Conservation (phyloP, 345 rosid genomes). For the Gossypium thurberi region DNA sequence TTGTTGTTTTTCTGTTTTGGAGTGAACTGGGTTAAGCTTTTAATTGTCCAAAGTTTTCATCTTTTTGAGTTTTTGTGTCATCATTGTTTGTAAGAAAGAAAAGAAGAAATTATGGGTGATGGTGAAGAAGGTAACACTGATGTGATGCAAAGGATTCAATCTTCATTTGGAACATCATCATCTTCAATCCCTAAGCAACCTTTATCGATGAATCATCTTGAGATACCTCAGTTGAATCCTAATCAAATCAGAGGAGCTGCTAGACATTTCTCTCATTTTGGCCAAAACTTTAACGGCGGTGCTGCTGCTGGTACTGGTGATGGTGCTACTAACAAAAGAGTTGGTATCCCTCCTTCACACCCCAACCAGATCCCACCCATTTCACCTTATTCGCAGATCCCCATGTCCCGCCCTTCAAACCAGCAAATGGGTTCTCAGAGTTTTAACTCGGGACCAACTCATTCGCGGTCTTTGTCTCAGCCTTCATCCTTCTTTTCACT, state of each 20-base stretch:
- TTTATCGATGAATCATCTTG: constrained; percentile 43
- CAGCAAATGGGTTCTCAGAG: constrained; percentile 46
- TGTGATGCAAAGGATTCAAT: constrained; percentile 63
- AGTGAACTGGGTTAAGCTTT: constrained; percentile 17
- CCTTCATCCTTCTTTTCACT: constrained; percentile 72
- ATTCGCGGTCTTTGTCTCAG: constrained; percentile 81
- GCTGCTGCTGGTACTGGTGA: not conserved
- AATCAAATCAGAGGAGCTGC: constrained; percentile 38
- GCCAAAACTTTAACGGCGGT: constrained; percentile 26
- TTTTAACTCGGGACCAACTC: constrained; percentile 43
- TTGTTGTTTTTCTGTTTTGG: constrained; percentile 2
- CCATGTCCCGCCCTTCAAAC: constrained; percentile 43
- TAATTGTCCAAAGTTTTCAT: not conserved
- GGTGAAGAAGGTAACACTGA: constrained; percentile 51
- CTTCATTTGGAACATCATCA: constrained; percentile 53
- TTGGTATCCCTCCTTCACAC: constrained; percentile 82
- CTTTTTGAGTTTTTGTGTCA: not conserved
- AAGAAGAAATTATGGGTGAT: constrained; percentile 48
- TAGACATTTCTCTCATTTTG: constrained; percentile 45
- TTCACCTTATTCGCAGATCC: constrained; percentile 87
- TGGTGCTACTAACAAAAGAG: constrained; percentile 41
- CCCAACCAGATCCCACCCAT: constrained; percentile 81
- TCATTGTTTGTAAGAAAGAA: constrained; percentile 5
- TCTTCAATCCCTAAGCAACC: constrained; percentile 43
- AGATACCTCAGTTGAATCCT: constrained; percentile 46